Evolutionary conservation across 495 filamentous ascomycete genomes (phyloP).

Genomic region (Aspergillus ostianus): DNA sequence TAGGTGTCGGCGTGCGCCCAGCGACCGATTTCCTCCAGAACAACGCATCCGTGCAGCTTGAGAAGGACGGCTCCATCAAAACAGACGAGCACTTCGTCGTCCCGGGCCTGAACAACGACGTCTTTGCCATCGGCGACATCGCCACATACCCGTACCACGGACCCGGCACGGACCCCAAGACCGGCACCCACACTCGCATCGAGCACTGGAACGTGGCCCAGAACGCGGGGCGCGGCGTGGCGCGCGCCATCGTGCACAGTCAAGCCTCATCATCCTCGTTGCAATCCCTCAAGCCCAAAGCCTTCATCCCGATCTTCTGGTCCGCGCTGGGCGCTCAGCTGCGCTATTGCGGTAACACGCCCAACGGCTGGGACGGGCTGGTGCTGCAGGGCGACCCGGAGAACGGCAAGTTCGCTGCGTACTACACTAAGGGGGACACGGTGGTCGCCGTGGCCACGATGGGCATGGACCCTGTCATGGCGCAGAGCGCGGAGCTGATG

Average conservation of each 20-base stretch:
- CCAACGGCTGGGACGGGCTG: slow-evolving; percentile 78
- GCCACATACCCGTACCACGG: slow-evolving; percentile 93
- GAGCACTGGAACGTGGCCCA: slow-evolving; percentile 99
- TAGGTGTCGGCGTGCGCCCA: slow-evolving; percentile 85
- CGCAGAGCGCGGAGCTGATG: slow-evolving; percentile 83
- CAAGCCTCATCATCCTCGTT: slow-evolving; percentile 14
- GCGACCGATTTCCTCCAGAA: slow-evolving; percentile 81
- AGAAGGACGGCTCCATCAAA: slow-evolving; percentile 76
- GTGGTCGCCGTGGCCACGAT: slow-evolving; percentile 93
- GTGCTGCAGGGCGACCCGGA: slow-evolving; percentile 73
- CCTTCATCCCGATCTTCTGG: slow-evolving; percentile 95
- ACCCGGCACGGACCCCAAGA: slow-evolving; percentile 60
- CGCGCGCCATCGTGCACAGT: slow-evolving; percentile 65
- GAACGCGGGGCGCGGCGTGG: slow-evolving; percentile 79
- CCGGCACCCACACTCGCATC: slow-evolving; percentile 62
- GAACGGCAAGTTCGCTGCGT: slow-evolving; percentile 82
- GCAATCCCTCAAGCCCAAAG: slow-evolving; percentile 53
- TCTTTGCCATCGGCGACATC: slow-evolving; percentile 95
- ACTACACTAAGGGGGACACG: slow-evolving; percentile 80
- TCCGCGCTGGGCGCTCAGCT: slow-evolving; percentile 85
- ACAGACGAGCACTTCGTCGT: slow-evolving; percentile 78
- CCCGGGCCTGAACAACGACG: slow-evolving; percentile 62
- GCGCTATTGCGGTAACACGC: slow-evolving; percentile 86
- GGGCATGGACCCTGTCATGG: slow-evolving; percentile 86
- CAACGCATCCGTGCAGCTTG: slow-evolving; percentile 63